Percentiles rank a stretch among this genome's conserved stretches.
These are phyloP conservation scores for Penicillium turbatum DNA, from an alignment of 495 filamentous ascomycete species.

Conservation along the genomic window DNA sequence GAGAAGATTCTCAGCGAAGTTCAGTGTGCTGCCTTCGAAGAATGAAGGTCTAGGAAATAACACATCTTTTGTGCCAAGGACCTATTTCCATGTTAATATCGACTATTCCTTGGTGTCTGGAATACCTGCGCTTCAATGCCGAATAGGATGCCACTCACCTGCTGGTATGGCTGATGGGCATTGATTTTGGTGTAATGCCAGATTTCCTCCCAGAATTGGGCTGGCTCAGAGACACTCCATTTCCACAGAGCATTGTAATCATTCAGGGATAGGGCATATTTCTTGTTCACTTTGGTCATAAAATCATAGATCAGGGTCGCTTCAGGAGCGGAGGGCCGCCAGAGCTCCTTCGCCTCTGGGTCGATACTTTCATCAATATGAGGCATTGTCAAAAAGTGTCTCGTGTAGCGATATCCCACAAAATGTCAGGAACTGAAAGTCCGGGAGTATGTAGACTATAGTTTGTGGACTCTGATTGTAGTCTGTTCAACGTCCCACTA, in stretches of 20 bases:
- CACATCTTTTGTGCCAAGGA: constrained; percentile 56
- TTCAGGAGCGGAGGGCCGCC: constrained; percentile 65
- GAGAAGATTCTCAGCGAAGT: constrained; percentile 90
- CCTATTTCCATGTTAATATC: constrained; percentile 44
- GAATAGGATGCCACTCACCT: constrained; percentile 41
- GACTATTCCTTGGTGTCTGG: background rate
- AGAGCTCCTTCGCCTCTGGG: constrained; percentile 50
- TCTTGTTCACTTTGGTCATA: constrained; percentile 61
- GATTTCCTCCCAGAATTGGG: constrained; percentile 77
- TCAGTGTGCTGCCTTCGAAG: constrained; percentile 72
- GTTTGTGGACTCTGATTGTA: background rate
- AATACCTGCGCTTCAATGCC: background rate
- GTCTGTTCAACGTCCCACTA: background rate
- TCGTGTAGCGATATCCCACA: background rate
- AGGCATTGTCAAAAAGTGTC: constrained; percentile 16
- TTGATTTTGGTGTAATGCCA: constrained; percentile 77
- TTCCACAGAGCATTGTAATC: constrained; percentile 68
- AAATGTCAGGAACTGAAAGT: too few species aligned
- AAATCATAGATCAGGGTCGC: constrained; percentile 68
- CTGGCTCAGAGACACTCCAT: constrained; percentile 78
- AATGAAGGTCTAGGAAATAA: constrained; percentile 87
- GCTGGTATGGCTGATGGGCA: constrained; percentile 57
- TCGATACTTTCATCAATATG: constrained; percentile 25
- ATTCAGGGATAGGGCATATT: constrained; percentile 56
- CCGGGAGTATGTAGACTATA: background rate